Conservation (phyloP, 2,329 filamentous ascomycete genomes). For the Stagonosporopsis chrysanthemi region DNA sequence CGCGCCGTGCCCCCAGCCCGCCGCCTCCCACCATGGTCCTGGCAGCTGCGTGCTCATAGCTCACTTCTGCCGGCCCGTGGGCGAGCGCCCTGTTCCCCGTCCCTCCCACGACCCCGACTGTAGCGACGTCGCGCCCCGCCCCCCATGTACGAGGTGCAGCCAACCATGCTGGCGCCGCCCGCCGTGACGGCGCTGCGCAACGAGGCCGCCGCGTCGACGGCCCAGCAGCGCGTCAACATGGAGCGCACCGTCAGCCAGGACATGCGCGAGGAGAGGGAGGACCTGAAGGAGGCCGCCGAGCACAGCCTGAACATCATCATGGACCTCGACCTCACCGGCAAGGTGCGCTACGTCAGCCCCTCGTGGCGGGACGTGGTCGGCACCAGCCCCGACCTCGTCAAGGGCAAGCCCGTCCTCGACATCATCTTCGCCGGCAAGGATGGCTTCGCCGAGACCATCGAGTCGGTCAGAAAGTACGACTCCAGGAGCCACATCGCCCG, state of each 20-base stretch:
- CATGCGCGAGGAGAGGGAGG: conserved; percentile 91
- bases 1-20: neutral
- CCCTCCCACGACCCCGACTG: neutral
- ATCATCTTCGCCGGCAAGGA: conserved; percentile 81
- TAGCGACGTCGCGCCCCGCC: conserved; percentile 4
- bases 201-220: conserved; percentile 41
- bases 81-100: conserved; percentile 30
- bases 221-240: conserved; percentile 53
- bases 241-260: conserved; percentile 78
- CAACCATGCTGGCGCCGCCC: conserved; percentile 51
- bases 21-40: conserved; percentile 43
- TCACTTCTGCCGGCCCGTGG: conserved; percentile 39
- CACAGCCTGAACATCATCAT: conserved; percentile 96
- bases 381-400: conserved; percentile 73
- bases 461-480: conserved; percentile 86
- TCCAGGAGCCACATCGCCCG: conserved; percentile 81
- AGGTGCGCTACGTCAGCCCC: conserved; percentile 93
- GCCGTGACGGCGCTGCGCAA: conserved; percentile 54
- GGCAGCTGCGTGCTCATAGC: conserved; percentile 41
- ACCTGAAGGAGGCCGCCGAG: conserved; percentile 93
- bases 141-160: conserved; percentile 41
- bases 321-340: conserved; percentile 88
- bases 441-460: conserved; percentile 82
- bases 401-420: conserved; percentile 80
- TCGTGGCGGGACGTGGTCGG: conserved; percentile 96